Conservation (phyloP, 108 stramenopile genomes). For the Stephanodiscus triporus region DNA sequence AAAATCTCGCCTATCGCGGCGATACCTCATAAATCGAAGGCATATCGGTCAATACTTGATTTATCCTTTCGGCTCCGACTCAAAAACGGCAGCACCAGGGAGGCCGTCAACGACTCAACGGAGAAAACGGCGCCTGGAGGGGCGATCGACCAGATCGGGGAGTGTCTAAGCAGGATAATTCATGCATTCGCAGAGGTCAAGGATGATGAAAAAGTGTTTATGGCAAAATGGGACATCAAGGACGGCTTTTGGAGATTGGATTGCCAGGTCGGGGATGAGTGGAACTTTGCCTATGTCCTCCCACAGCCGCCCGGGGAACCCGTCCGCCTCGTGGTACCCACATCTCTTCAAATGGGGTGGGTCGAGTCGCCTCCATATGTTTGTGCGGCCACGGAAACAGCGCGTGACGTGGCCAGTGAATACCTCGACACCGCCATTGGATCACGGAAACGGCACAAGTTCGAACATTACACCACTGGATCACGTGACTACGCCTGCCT, state of each 20-base stretch:
- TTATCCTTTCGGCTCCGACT: slow-evolving; percentile 15
- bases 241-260: slow-evolving; percentile 36
- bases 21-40: slow-evolving; percentile 21
- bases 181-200: slow-evolving; percentile 7
- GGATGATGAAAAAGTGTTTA: slow-evolving; percentile 6
- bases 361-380: slow-evolving; percentile 50
- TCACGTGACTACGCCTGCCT: slow-evolving; percentile 1
- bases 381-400: slow-evolving; percentile 48
- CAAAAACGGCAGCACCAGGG: background rate
- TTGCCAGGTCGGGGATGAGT: slow-evolving; percentile 20
- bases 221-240: slow-evolving; percentile 35
- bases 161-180: slow-evolving; percentile 11
- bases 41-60: slow-evolving; percentile 15
- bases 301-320: background rate
- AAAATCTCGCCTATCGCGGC: slow-evolving; percentile 24
- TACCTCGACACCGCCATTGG: slow-evolving; percentile 12
- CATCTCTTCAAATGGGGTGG: slow-evolving; percentile 53
- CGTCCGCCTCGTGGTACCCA: slow-evolving; percentile 26
- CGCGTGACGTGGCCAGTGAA: slow-evolving; percentile 28
- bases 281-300: slow-evolving; percentile 45
- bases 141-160: slow-evolving; percentile 17
- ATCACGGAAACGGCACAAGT: slow-evolving; percentile 1
- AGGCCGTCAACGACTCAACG: slow-evolving; percentile 15
- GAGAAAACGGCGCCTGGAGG: slow-evolving; percentile 6
- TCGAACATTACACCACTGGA: background rate